These are phyloP conservation scores for Cyphellophora attinorum DNA, from an alignment of 2,329 filamentous ascomycete genomes.

Conservation along the genomic window DNA sequence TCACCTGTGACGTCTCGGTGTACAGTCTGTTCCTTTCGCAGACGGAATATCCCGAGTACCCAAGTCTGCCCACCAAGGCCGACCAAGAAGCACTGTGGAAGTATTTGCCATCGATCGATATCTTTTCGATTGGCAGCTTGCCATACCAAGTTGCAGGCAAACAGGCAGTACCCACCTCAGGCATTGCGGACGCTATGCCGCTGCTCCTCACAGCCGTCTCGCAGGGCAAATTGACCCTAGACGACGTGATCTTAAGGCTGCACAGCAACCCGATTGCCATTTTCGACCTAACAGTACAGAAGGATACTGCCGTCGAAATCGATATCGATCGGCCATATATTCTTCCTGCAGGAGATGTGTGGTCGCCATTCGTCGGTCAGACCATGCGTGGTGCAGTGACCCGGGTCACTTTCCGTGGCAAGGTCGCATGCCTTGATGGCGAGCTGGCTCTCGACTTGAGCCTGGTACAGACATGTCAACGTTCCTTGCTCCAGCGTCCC, in stretches of 20 bases:
- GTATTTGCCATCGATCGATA: slow-evolving; percentile 61
- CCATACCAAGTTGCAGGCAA: slow-evolving; percentile 63
- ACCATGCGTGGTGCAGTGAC: slow-evolving; percentile 61
- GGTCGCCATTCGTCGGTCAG: slow-evolving; percentile 66
- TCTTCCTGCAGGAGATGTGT: slow-evolving; percentile 42
- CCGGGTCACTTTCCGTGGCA: slow-evolving; percentile 65
- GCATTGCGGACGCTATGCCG: slow-evolving; percentile 64
- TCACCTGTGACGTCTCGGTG: slow-evolving; percentile 74
- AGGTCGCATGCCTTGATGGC: slow-evolving; percentile 67
- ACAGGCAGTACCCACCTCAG: slow-evolving; percentile 50
- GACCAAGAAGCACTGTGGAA: slow-evolving; percentile 70
- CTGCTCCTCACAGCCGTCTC: slow-evolving; percentile 66
- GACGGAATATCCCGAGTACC: slow-evolving; percentile 58
- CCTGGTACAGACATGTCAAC: slow-evolving; percentile 67
- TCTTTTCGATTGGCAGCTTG: slow-evolving; percentile 69
- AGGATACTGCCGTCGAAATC: slow-evolving; percentile 62
- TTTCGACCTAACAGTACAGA: slow-evolving; percentile 72
- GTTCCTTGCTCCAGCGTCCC: slow-evolving; percentile 48
- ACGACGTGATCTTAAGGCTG: slow-evolving; percentile 61
- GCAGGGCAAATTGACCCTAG: slow-evolving; percentile 62
- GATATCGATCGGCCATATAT: slow-evolving; percentile 65
- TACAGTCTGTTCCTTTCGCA: slow-evolving; percentile 68
- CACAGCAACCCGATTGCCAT: slow-evolving; percentile 73
- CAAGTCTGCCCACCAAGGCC: slow-evolving; percentile 54
- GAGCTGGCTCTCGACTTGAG: slow-evolving; percentile 47